phyloP scores from a whole-genome alignment of 805 yeast species.

The Hagleromyces aurorensis region DNA sequence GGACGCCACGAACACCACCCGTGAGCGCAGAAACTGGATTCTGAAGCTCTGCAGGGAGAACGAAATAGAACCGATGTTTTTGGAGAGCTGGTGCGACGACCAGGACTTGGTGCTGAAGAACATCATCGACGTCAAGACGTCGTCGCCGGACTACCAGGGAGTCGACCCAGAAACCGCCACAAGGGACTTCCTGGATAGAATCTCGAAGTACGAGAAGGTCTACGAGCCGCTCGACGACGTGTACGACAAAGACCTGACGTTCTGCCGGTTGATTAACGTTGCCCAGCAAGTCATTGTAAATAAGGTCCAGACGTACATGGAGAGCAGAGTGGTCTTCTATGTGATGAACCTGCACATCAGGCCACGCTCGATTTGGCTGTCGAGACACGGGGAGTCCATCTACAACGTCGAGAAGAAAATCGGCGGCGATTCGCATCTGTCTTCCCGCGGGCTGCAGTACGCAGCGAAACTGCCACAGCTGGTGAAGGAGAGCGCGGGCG shows the following conservation, averaged over 20 bases:
- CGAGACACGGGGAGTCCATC: constrained; percentile 92
- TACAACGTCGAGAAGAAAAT: constrained; percentile 90
- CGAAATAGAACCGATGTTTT: constrained; percentile 79
- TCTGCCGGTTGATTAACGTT: constrained; percentile 80
- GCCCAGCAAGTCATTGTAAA: constrained; percentile 85
- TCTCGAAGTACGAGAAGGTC: constrained; percentile 59
- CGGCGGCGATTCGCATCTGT: constrained; percentile 88
- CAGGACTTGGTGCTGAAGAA: constrained; percentile 68
- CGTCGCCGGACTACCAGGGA: constrained; percentile 73
- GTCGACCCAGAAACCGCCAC: constrained; percentile 66
- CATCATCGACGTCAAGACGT: constrained; percentile 76
- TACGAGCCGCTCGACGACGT: constrained; percentile 68
- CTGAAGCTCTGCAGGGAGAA: constrained; percentile 52
- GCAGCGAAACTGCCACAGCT: constrained; percentile 74
- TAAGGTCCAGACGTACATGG: constrained; percentile 78
- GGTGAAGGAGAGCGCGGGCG: constrained; percentile 52
- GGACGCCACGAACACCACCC: constrained; percentile 88
- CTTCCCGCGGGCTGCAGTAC: constrained; percentile 77
- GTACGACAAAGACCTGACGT: constrained; percentile 60
- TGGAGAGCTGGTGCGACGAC: constrained; percentile 89
- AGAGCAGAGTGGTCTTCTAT: constrained; percentile 88
- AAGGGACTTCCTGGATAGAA: constrained; percentile 63
- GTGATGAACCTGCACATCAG: constrained; percentile 92
- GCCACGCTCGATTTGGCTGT: constrained; percentile 87
- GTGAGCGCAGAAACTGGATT: constrained; percentile 58